Percentiles rank a stretch among this genome's conserved stretches.
Evolutionary conservation across 768 basidiomycete species (phyloP).

Genomic region (Cubamyces sp.): DNA sequence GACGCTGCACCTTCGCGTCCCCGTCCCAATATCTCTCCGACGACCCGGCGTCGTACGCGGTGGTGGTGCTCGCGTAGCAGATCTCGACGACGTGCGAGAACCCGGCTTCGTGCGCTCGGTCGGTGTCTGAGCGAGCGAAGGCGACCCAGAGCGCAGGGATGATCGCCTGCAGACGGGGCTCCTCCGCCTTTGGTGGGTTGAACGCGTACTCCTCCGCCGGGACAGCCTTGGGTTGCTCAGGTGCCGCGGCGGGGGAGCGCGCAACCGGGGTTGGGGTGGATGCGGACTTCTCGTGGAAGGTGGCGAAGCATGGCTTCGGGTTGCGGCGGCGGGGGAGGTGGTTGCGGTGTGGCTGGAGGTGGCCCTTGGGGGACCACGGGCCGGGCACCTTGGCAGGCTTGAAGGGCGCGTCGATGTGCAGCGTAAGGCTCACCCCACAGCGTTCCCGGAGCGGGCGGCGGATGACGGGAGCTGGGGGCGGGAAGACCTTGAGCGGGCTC

Average conservation of each 20-base stretch:
- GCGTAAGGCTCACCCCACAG: conserved; percentile 23
- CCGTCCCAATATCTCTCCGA: conserved; percentile 16
- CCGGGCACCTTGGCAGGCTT: conserved; percentile 9
- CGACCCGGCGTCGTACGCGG: not conserved
- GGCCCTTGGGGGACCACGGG: conserved; percentile 27
- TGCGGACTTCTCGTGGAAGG: conserved; percentile 16
- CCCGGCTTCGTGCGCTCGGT: conserved; percentile 17
- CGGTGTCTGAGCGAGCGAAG: conserved; percentile 21
- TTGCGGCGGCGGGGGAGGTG: conserved; percentile 29
- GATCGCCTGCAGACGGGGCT: conserved; percentile 29
- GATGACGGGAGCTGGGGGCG: conserved; percentile 16
- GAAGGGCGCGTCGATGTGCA: conserved; percentile 20
- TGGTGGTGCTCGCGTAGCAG: conserved; percentile 12
- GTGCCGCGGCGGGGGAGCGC: conserved; percentile 2
- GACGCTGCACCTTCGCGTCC: conserved; percentile 20
- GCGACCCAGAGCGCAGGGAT: conserved; percentile 32
- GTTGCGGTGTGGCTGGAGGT: conserved; percentile 32
- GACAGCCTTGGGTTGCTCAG: not conserved
- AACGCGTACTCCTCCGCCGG: conserved; percentile 6
- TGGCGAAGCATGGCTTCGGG: conserved; percentile 22
- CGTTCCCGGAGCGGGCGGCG: conserved; percentile 26
- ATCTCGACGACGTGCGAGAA: conserved; percentile 36
- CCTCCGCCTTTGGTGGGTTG: conserved; percentile 16
- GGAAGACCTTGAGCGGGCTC: conserved; percentile 27
- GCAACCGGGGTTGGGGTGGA: not conserved